Evolutionary conservation across 2,329 filamentous ascomycete genomes (phyloP), one percentile per base, ranked within the genome.

Genomic region (Atkinsonella texensis): DNA sequence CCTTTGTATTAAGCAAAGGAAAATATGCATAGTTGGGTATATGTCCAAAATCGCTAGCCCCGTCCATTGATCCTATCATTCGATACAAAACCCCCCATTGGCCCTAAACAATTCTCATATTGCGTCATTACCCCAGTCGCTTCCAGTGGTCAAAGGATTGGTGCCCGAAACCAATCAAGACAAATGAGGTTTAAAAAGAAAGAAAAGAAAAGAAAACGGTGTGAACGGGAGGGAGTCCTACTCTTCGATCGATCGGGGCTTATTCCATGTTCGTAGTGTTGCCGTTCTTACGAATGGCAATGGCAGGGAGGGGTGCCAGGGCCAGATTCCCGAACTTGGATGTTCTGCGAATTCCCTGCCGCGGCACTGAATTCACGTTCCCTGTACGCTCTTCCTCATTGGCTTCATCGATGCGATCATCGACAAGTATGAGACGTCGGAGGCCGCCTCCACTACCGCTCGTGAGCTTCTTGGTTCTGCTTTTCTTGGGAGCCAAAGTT

Each of bases 391-490:
- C 52, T 28, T 54, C 52, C 42, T 54, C 52, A 43, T 41, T 52
- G 10, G 40, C 42, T 28, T 54, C 52, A 2, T 54, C 52, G 17
- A 54, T 54, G 42, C 49, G 42, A 20, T 52, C 52, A 15, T 54
- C 49, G 11, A 54, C 49, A 17, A 54, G 52, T 28, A 49, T 54
- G 13, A 54, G 31, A 17, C 52, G 52, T 32, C 52, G 52, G 32
- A 54, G 49, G 18, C 52, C 52, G 10, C 52, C 52, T 12, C 43
- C 47, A 31, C 20, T 42, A 12, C 52, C 52, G 23, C 39, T 45
- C 7, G 46, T 54, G 39, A 54, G 52, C 43, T 45, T 52, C 46
- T 54, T 54, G 5, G 49, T 54, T 17, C 49, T 54, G 41, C 33
- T 7, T 4, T 32, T 20, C 11, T 32, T 40, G n/a, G 15, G 15